Evolutionary conservation across 257 asterid species (phyloP).

Genomic region (Fraxinus anomala): DNA sequence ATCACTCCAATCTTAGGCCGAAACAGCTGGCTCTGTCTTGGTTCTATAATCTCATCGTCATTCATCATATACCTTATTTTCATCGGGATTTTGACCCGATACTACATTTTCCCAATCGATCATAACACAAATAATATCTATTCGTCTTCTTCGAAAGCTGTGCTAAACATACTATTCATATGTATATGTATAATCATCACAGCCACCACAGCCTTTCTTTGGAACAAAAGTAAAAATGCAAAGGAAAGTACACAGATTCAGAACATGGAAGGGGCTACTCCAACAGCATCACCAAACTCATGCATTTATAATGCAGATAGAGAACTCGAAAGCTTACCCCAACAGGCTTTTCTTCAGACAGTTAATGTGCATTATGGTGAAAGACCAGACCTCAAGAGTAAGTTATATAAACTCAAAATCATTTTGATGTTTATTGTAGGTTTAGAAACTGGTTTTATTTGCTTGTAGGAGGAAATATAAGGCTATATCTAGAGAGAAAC

Average conservation of each 20-base stretch:
- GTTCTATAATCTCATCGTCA: conserved; percentile 58
- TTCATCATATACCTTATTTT: conserved; percentile 60
- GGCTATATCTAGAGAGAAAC: neutral
- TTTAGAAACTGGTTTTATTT: neutral
- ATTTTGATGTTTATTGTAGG: neutral
- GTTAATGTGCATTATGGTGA: conserved; percentile 73
- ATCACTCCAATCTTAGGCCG: conserved; percentile 57
- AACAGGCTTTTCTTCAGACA: conserved; percentile 45
- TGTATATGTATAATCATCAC: conserved; percentile 49
- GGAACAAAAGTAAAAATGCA: conserved; percentile 50
- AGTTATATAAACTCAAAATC: conserved; percentile 23
- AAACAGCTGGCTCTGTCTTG: conserved; percentile 72
- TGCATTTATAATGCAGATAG: conserved; percentile 58
- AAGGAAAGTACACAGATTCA: conserved; percentile 56
- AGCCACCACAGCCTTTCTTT: conserved; percentile 46
- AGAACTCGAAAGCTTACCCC: conserved; percentile 78
- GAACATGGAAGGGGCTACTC: conserved; percentile 61
- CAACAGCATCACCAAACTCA: conserved; percentile 55
- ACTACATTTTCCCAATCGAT: conserved; percentile 64
- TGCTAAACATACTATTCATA: conserved; percentile 48
- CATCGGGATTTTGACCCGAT: conserved; percentile 51
- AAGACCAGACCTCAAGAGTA: conserved; percentile 82
- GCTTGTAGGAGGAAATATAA: neutral
- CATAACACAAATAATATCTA: conserved; percentile 52
- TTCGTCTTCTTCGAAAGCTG: conserved; percentile 35